Percentiles rank a stretch among this genome's conserved stretches.
Conservation (phyloP, 176 grass and related monocot species). For the Oryza nivara region DNA sequence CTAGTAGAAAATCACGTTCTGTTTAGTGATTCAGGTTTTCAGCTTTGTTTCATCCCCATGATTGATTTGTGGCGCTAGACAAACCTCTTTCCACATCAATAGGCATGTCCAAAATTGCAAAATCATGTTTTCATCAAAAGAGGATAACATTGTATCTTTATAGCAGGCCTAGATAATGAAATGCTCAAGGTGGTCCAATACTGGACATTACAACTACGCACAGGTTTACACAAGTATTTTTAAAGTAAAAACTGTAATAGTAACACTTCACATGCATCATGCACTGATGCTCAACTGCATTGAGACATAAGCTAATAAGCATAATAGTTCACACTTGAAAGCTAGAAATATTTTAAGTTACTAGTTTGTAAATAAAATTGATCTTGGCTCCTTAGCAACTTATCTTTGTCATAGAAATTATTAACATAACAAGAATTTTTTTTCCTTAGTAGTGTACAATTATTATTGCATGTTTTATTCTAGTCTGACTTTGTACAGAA, state of each 20-base stretch:
- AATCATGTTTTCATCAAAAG: constrained; percentile 8
- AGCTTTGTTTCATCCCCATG: not conserved
- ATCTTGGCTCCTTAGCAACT: not conserved
- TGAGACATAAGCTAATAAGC: not conserved
- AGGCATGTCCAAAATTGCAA: not conserved
- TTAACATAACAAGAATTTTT: not conserved
- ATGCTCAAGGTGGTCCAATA: not conserved
- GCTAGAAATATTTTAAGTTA: not conserved
- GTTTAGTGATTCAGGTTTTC: not conserved
- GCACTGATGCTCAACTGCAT: not conserved
- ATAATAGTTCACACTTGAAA: not conserved
- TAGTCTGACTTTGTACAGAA: not conserved
- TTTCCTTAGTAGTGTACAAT: not conserved
- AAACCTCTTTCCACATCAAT: not conserved
- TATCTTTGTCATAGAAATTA: not conserved
- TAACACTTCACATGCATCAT: not conserved
- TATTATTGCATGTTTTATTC: not conserved
- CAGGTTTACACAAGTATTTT: not conserved
- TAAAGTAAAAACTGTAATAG: not conserved
- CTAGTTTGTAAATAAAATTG: not conserved
- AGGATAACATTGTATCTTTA: not conserved
- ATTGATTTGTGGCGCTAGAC: not conserved
- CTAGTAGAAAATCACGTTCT: not conserved
- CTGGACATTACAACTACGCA: not conserved
- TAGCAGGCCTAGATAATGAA: not conserved